Evolutionary conservation across 2,329 filamentous ascomycete species (phyloP), one percentile per base, ranked within the genome.

Genomic region (Diaporthe vexans): DNA sequence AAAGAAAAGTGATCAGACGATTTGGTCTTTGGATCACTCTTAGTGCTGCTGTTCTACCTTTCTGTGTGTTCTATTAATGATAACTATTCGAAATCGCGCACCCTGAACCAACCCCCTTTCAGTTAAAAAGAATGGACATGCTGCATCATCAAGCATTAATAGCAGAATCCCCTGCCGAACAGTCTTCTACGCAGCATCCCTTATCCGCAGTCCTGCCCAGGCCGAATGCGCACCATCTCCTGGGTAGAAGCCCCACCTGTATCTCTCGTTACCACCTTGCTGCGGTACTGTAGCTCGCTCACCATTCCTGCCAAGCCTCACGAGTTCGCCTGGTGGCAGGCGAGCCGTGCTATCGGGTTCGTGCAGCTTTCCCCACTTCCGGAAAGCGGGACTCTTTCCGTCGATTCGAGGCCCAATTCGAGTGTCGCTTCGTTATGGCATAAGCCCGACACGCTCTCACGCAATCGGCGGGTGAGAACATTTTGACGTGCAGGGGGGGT

Each of bases 301-400:
- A 67, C 61, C 61, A 67, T 67, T 67, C 29, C 17, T 33, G 46
- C 63, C 63, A 68, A 68, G 63, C 33, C 29, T 68, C 63, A 40
- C 63, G 46, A 68, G 46, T 21, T 9, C 10, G 63, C 3, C 13
- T 68, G 9, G 13, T 40, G 29, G 63, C 9, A 40, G n/a, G 33
- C 13, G 5, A 29, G 48, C 63, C 46, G 13, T 68, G 37, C 46
- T 54, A 46, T 10, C 33, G 33, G 46, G 63, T 40, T 48, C 17
- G 10, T 8, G n/a, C 40, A 29, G 35, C 9, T 11, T 52, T 26
- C 63, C n/a, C 63, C 63, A 68, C 63, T 54, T 54, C n/a, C 9
- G 40, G 40, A 43, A 43, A 43, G 40, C 40, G 40, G 40, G 40
- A 43, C 40, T 17, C 40, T 43, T 43, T 43, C 40, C 11, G 11